Evolutionary conservation across 768 basidiomycete genomes (phyloP), one percentile per base, ranked within the genome.

Genomic region (Clathrus columnatus): DNA sequence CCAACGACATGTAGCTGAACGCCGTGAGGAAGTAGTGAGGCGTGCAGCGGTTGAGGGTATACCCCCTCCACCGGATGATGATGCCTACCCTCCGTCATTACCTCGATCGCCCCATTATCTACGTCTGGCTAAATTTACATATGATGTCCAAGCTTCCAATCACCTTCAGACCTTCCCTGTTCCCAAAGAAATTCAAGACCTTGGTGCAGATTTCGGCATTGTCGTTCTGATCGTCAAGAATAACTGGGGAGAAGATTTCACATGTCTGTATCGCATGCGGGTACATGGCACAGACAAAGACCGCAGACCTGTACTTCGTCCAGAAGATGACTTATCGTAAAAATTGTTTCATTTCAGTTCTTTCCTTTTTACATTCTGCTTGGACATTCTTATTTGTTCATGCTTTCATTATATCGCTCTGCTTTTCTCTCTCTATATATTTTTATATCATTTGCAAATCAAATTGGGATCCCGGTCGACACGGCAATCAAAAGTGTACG

Each of bases 231-330:
- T 80, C 59, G 74, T 98, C 61, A 76, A 82, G 69, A 86, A 74
- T 65, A 98, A 97, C 65, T 97, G 92, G 85, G 95, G 94, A 42
- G 74, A 76, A 5, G 82, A 85, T 56, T 90, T 79, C 65, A 96
- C 94, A 0, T 98, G 95, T 68, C 69, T 98, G 36, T 98, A 92
- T 69, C 82, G 89, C 44, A 72, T 91, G 70, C 79, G 89, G 43
- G 86, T 89, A 27, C 88, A 91, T 62, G 89, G 89, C 10, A 55
- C 54, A 14, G 54, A 55, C 42, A 55, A 55, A 27, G 54, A 55
- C 29, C 44, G 54, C n/a, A n/a, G 43, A 32, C 54, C 54, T n/a
- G 32, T 23, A 47, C 26, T 48, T 18, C 26, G 46, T 18, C 54
- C 54, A 28, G 44, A 55, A 42, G 45, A 24, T 10, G 54, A 46